A percentile compares a stretch with the other conserved stretches of the same genome.
Conservation (phyloP, 805 yeast species). For the Wickerhamiella slavikovae region DNA sequence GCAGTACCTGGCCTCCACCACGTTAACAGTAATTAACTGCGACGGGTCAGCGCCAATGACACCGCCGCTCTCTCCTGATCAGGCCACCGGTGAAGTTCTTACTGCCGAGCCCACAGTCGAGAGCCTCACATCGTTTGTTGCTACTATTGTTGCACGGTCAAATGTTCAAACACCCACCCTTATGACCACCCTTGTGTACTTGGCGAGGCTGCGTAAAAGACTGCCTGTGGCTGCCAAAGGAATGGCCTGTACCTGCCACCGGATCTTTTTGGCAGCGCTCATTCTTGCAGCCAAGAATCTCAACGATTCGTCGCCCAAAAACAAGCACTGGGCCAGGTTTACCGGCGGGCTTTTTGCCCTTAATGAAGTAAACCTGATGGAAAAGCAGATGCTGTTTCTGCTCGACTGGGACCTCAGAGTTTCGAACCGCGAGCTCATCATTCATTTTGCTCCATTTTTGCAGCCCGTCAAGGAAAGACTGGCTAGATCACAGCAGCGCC, state of each 20-base stretch:
- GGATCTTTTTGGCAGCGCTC: conserved; percentile 75
- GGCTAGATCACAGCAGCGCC: conserved; percentile 3
- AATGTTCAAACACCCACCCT: conserved; percentile 89
- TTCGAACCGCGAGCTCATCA: conserved; percentile 44
- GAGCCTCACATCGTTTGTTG: conserved; percentile 33
- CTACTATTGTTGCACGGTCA: conserved; percentile 50
- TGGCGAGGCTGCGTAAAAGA: conserved; percentile 52
- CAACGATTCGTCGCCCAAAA: conserved; percentile 86
- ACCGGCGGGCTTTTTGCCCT: conserved; percentile 66
- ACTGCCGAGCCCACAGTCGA: conserved; percentile 14
- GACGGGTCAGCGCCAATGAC: conserved; percentile 10
- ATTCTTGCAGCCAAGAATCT: conserved; percentile 82
- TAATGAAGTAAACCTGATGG: conserved; percentile 75
- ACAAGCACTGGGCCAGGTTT: conserved; percentile 89
- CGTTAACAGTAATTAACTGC: conserved; percentile 20
- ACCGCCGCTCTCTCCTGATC: conserved; percentile 11
- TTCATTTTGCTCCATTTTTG: conserved; percentile 55
- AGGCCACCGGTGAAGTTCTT: conserved; percentile 1
- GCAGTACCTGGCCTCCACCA: conserved; percentile 22
- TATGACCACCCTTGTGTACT: conserved; percentile 77
- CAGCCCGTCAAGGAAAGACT: conserved; percentile 44
- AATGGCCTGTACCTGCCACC: conserved; percentile 73
- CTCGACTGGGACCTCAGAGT: conserved; percentile 74
- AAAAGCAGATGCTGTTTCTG: conserved; percentile 63
- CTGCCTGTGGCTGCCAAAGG: conserved; percentile 82